Evolutionary conservation across 164 flowering plant genomes (phyloP), one percentile per base, ranked within the genome.

Genomic region (Kalanchoe fedtschenkoi): DNA sequence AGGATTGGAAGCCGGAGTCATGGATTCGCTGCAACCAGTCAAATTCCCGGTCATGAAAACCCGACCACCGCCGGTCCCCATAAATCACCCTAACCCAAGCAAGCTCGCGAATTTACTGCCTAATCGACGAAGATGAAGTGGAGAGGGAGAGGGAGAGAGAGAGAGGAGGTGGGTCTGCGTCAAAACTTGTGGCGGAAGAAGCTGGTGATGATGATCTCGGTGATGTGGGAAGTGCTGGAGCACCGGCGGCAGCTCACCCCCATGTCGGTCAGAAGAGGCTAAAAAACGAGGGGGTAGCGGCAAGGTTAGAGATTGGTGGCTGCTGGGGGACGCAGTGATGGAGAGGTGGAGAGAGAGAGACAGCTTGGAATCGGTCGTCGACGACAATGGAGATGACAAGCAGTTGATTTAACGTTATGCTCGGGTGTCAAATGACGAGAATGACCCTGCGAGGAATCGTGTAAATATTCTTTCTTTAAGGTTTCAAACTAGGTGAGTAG

Each of bases 151-250:
- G 28, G 13, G 16, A 46, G 38, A 28, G 24, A 61, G 38, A 59
- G 13, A n/a, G 4, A n/a, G 11, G 8, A 9, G 56, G 56, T 51
- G 14, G 0, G 56, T 51, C 1, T 2, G 30, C 3, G 26, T 60
- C 65, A 80, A 19, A 71, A 24, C 75, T 87, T 90, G 58, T 90
- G 95, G 73, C 97, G 97, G 71, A 90, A 90, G 74, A 90, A 90
- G 77, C 97, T 90, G 70, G 97, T 90, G 79, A 83, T 88, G 81
- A 90, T 78, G 79, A 90, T 83, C 61, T 79, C 83, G 28, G 95
- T 83, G 77, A 85, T 87, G 77, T 81, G 87, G 46, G 88, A 86
- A 59, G 86, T 80, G 69, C 79, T 83, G 63, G 86, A 84, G 70
- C 88, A 78, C 24, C 81, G 79, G 75, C 33, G 56, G 28, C 73